Evolutionary conservation across 805 yeast species (phyloP), one percentile per base, ranked within the genome.

Genomic region (Brettanomyces bruxellensis): DNA sequence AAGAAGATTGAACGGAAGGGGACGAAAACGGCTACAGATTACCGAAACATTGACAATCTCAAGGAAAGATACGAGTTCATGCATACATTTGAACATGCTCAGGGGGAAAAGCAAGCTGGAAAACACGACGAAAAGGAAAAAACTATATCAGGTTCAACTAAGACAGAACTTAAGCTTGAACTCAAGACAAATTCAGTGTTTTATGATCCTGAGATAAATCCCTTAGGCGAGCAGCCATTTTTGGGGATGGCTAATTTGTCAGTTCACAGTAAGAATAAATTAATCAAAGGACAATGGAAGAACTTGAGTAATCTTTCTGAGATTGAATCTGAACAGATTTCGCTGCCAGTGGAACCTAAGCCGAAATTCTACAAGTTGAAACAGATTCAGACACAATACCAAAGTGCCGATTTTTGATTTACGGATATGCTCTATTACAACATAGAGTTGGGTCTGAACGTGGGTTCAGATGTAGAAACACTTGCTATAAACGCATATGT

Each of bases 171-270:
- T 18, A 18, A 18, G 18, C 11, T 39, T 40, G 23, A 28, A 5
- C 39, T 41, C 23, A 45, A 45, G 9, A 55, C 52, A 28, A 62
- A 68, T 36, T 79, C 86, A 6, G 66, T 79, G 1, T 82, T 75
- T 56, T 80, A 76, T 59, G 83, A 82, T 53, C 79, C 82, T 4
- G 86, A 81, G 50, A 71, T 83, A 66, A 82, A 82, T 49, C 80
- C 83, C 2, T 55, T 71, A 4, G 88, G 88, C 0, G 61, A 55
- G 42, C 76, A 80, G 0, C 84, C 85, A 0, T 39, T 39, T 18
- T 47, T 32, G 54, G 62, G 14, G 52, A 52, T 38, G 34, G 53
- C 52, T 39, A 60, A 59, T 36, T 34, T 63, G 6, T n/a, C 44
- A 5, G 25, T 23, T 7, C 34, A 40, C 14, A 25, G 23, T n/a